A percentile compares a stretch with the other conserved stretches of the same genome.
phyloP scores from a whole-genome alignment of 202 grass and related monocot genomes.

The Elaeis oleifera region DNA sequence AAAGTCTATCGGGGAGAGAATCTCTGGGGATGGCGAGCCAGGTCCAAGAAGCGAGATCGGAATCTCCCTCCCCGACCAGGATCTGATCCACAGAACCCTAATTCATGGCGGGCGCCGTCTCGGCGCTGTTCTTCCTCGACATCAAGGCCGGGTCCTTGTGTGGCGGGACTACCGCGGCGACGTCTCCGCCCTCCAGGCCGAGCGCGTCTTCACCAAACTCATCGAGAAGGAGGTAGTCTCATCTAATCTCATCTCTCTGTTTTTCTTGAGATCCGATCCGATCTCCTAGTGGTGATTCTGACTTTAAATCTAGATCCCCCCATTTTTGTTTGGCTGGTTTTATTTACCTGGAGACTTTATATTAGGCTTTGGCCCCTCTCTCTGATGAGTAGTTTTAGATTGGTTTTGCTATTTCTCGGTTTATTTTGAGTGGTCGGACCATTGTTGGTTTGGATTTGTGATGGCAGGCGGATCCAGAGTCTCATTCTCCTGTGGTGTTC shows the following conservation, averaged over 20 bases:
- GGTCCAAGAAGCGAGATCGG: too few relatives aligned
- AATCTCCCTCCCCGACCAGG: too few relatives aligned
- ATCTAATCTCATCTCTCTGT: background rate
- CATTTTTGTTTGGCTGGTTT: too few relatives aligned
- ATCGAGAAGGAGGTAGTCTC: constrained; percentile 83
- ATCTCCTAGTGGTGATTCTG: background rate
- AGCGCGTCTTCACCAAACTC: constrained; percentile 98
- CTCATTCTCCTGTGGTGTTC: constrained; percentile 73
- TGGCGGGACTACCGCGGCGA: constrained; percentile 98
- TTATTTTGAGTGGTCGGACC: too few relatives aligned
- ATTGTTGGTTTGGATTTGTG: too few relatives aligned
- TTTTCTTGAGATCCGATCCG: background rate
- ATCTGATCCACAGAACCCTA: too few relatives aligned
- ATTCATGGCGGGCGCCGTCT: constrained; percentile 89
- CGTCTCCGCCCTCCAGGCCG: constrained; percentile 86
- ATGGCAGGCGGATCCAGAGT: constrained; percentile 64
- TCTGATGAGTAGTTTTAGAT: too few relatives aligned
- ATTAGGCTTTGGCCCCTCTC: too few relatives aligned
- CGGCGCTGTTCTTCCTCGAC: constrained; percentile 94
- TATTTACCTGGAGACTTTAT: too few relatives aligned
- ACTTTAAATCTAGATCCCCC: background rate
- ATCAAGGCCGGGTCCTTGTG: constrained; percentile 97
- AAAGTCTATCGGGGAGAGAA: too few relatives aligned
- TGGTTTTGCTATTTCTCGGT: too few relatives aligned
- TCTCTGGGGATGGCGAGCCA: too few relatives aligned